Evolutionary conservation across 495 filamentous ascomycete species (phyloP), one percentile per base, ranked within the genome.

Genomic region (Evansstolkia leycettana): DNA sequence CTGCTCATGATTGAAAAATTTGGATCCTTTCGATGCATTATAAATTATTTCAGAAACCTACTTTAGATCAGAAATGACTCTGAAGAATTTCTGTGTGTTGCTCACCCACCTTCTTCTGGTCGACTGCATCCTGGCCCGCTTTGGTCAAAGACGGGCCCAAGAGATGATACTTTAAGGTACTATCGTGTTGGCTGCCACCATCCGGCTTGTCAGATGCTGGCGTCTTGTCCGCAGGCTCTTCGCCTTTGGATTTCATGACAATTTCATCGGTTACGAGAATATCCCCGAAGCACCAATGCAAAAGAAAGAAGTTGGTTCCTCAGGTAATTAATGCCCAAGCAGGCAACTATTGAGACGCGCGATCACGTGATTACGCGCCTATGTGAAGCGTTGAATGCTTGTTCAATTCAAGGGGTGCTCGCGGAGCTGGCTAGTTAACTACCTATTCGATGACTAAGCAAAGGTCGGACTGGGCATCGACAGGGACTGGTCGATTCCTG

Each of bases 31-130:
- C 9, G 86, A 94, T 9, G 90, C 88, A 57, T 92, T 84, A 59
- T 94, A 95, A 33, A 99, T 99, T 39, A 99, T 76, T 54, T 96
- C 86, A 0, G 87, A 89, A n/a, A 94, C 82, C 75, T 82, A 36
- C n/a, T n/a, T n/a, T n/a, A n/a, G n/a, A 30, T 27, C 14, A 33
- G 6, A 6, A 26, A 7, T 26, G 6, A 7, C 6, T 11, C 7
- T 24, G 6, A 7, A 26, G 24, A 7, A 7, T 26, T 26, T 11
- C 11, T 26, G 7, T 11, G 11, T 7, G 24, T 11, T n/a, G n/a
- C n/a, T n/a, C 8, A 23, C 48, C 39, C 51, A 79, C 82, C 65
- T 89, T 90, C 36, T 73, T 68, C 67, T 96, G 90, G 51, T 96
- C 82, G n/a, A 96, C 90, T 14, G 70, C 64, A 46, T 95, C 87